These are phyloP conservation scores for Eucalyptus guilfoylei DNA, from an alignment of 345 rosid genomes.

Conservation along the genomic window DNA sequence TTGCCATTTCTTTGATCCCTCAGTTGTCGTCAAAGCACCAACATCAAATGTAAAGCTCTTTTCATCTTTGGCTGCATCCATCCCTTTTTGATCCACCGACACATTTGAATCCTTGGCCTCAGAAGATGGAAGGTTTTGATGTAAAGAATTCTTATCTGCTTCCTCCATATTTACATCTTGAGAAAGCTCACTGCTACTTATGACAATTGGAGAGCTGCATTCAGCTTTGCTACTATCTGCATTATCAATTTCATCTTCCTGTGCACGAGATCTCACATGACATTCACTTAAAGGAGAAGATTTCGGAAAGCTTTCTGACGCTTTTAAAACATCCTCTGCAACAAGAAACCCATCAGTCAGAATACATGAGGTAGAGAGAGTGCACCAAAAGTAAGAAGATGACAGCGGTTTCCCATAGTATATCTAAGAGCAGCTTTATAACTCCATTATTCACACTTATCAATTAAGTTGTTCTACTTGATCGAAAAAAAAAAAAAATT, in stretches of 20 bases:
- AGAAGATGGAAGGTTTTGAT: slow-evolving; percentile 12
- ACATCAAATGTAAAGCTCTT: slow-evolving; percentile 42
- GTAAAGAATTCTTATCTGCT: slow-evolving; percentile 14
- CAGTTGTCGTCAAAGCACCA: slow-evolving; percentile 6
- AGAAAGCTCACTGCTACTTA: slow-evolving; percentile 23
- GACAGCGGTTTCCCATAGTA: not conserved
- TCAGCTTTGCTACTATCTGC: slow-evolving; percentile 26
- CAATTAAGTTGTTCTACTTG: not conserved
- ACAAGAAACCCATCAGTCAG: not conserved
- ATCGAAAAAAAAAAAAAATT: not conserved
- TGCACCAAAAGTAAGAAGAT: not conserved
- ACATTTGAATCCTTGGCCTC: slow-evolving; percentile 4
- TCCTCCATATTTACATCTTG: slow-evolving; percentile 16
- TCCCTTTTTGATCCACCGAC: slow-evolving; percentile 8
- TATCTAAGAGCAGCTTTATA: not conserved
- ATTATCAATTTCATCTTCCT: slow-evolving; percentile 13
- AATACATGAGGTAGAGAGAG: not conserved
- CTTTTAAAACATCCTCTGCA: not conserved
- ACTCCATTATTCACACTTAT: not conserved
- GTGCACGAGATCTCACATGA: slow-evolving; percentile 1
- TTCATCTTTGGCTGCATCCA: slow-evolving; percentile 28
- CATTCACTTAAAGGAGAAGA: not conserved
- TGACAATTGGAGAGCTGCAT: slow-evolving; percentile 25
- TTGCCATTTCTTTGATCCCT: slow-evolving; percentile 29
- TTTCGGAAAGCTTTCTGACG: not conserved